Evolutionary conservation across 768 basidiomycete genomes (phyloP).

Genomic region (Collybiopsis luxurians): DNA sequence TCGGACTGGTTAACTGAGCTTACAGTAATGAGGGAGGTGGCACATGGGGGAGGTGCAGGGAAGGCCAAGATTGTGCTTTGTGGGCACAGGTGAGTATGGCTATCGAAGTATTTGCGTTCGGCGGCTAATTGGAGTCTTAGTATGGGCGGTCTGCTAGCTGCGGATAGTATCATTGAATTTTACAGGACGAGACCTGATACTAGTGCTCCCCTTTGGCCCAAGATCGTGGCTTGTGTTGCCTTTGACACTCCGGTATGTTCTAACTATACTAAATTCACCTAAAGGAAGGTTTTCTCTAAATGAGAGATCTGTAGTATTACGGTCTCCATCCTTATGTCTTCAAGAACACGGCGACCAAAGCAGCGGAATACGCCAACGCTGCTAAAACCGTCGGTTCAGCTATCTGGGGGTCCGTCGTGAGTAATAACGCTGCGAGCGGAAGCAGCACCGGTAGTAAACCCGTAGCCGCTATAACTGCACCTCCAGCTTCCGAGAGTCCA

Average conservation of each 20-base stretch:
- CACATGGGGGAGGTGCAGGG: constrained; percentile 72
- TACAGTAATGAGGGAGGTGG: constrained; percentile 82
- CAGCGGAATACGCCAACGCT: constrained; percentile 62
- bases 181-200: constrained; percentile 61
- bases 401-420: constrained; percentile 54
- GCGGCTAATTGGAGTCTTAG: constrained; percentile 34
- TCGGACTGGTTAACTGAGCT: constrained; percentile 92
- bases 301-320: constrained; percentile 56
- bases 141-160: constrained; percentile 90
- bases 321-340: constrained; percentile 85
- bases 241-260: constrained; percentile 90
- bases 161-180: constrained; percentile 80
- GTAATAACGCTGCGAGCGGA: constrained; percentile 7
- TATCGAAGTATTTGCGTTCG: background rate
- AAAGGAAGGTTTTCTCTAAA: background rate
- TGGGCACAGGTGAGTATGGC: constrained; percentile 71
- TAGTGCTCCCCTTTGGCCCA: constrained; percentile 79
- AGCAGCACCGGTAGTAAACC: constrained; percentile 12
- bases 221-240: constrained; percentile 78
- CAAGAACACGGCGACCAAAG: constrained; percentile 79
- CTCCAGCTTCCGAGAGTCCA: constrained; percentile 10
- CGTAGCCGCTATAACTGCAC: constrained; percentile 31
- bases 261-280: too few relatives aligned
- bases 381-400: constrained; percentile 65
- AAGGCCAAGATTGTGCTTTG: constrained; percentile 82